A percentile compares a stretch with the other conserved stretches of the same genome.
Conservation (phyloP, 305 asterid genomes). For the Fraxinus greggii region DNA sequence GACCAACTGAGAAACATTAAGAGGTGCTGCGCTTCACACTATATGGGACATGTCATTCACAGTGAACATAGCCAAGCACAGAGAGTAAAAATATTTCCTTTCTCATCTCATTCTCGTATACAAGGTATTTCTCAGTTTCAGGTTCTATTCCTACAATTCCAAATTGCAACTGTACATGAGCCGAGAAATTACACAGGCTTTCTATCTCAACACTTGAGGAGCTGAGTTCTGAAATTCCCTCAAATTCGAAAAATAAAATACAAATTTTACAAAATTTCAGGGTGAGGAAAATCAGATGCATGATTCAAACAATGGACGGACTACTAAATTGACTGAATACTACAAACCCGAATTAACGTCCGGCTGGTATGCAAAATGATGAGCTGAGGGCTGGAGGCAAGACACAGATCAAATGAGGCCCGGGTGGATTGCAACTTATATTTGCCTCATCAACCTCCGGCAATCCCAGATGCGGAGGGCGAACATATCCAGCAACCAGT, state of each 20-base stretch:
- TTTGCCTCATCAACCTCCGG: slow-evolving; percentile 67
- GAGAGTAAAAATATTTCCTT: slow-evolving; percentile 4
- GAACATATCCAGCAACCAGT: slow-evolving; percentile 88
- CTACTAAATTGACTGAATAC: not conserved
- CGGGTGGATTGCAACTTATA: slow-evolving; percentile 92
- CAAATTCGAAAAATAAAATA: slow-evolving; percentile 7
- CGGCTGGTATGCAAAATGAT: slow-evolving; percentile 80
- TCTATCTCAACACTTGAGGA: slow-evolving; percentile 26
- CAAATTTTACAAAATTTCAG: slow-evolving; percentile 35
- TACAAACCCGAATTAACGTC: slow-evolving; percentile 27
- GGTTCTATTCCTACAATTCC: slow-evolving; percentile 18
- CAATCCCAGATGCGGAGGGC: slow-evolving; percentile 83
- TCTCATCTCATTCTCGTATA: slow-evolving; percentile 22
- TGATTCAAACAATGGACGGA: not conserved
- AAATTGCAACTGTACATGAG: slow-evolving; percentile 34
- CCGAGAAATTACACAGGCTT: slow-evolving; percentile 18
- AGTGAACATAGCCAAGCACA: not conserved
- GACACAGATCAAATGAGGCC: slow-evolving; percentile 90
- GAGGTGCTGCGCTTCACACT: not conserved
- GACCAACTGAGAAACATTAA: not conserved
- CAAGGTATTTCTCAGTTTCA: slow-evolving; percentile 24
- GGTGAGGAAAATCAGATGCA: slow-evolving; percentile 18
- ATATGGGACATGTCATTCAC: not conserved
- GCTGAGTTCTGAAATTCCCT: slow-evolving; percentile 7
- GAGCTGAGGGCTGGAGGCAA: slow-evolving; percentile 95